Base-by-base conservation (phyloP, 1,139 yeast species). In the Hyphopichia wangnamkhiaoensis region DNA sequence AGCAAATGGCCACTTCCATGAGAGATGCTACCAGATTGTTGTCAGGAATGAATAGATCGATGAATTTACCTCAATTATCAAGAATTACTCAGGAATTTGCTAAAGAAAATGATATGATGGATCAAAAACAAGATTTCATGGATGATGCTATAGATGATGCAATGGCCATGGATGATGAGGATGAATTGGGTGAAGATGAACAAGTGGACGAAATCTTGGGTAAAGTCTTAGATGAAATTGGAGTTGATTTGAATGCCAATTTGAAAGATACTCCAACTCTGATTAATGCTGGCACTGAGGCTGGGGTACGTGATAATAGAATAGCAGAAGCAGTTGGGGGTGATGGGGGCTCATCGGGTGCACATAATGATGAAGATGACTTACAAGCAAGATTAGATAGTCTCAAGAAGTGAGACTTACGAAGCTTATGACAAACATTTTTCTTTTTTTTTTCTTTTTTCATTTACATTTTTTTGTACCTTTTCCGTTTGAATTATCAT, bases 61-160 rank as follows among this genome's bases (percentile, higher is more conserved):
- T 91, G 94, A 93, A 93, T 56, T 65, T 93, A 48, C 97, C 96
- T 1, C 95, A 89, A 49, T 68, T 93, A 47, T 85, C 89, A 42
- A 76, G 85, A 47, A 93, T 94, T 29, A 91, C 97, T 2, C 93
- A 89, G 83, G 98, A 94, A 55, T 93, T 93, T 63, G 96, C 94
- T 53, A 82, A 80, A 55, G 96, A 93, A 59, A 89, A 87, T 62
- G 98, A 93, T 58, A 70, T 94, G 58, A 93, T 93, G 98, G 98
- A 93, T 61, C 98, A 93, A 65, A 84, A 96, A 54, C 98, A 93
- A 61, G 99, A 94, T 58, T 89, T 93, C 79, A 94, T 93, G 88
- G 98, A 93, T 59, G 98, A 93, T 58, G 95, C 96, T 12, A 84
- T 94, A 52, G 98, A 93, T 58, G 97, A 91, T 59, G 84, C 93